These are phyloP conservation scores for Piper longum DNA, from an alignment of 164 flowering plant genomes.

Conservation along the genomic window DNA sequence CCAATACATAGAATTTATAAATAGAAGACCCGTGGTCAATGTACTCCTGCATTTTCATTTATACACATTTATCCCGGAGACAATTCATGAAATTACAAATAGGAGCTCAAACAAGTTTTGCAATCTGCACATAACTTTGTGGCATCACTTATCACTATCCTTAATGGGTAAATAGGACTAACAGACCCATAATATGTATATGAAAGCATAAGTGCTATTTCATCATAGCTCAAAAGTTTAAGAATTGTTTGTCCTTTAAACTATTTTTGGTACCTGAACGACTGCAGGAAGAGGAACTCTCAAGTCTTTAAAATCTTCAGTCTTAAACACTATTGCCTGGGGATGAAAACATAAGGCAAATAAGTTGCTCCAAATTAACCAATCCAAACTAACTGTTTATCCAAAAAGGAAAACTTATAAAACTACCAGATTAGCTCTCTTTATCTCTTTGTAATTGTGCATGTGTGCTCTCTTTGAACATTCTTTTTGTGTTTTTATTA, in stretches of 20 bases:
- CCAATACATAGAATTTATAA: constrained; percentile 76
- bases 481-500: too few species aligned
- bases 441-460: too few species aligned
- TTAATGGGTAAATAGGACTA: too few species aligned
- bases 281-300: constrained; percentile 86
- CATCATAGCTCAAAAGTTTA: too few species aligned
- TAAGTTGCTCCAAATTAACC: too few species aligned
- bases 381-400: too few species aligned
- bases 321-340: constrained; percentile 74
- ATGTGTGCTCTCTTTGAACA: too few species aligned
- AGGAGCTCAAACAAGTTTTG: not conserved
- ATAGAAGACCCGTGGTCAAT: constrained; percentile 74
- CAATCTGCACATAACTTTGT: not conserved
- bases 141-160: too few species aligned
- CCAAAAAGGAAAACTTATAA: too few species aligned
- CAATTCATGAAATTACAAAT: not conserved
- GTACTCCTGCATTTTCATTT: constrained; percentile 58
- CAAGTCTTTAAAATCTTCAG: constrained; percentile 52
- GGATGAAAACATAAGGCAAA: not conserved
- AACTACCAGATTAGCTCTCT: too few species aligned
- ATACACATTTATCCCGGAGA: not conserved
- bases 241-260: not conserved
- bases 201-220: too few species aligned
- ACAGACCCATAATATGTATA: too few species aligned
- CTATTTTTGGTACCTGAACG: constrained; percentile 43